Evolutionary conservation across 2,329 filamentous ascomycete genomes (phyloP), one percentile per base, ranked within the genome.

Genomic region (Colletotrichum sp.): DNA sequence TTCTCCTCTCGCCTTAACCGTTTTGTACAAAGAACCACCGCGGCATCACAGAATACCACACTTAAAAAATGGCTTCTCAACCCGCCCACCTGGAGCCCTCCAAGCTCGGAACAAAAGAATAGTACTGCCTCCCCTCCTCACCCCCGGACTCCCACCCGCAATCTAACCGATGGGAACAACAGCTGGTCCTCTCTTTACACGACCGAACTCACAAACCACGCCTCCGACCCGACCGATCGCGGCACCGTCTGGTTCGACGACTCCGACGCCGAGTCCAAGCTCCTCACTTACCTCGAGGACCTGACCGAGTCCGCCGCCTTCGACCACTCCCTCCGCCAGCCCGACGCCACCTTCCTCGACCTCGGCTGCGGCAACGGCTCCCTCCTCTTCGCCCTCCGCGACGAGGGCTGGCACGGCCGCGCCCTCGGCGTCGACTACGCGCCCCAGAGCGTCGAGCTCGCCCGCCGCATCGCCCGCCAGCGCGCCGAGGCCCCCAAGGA

Each of bases 181-280:
- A 96, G 94, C 86, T 96, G 94, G 94, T 93, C 96, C 84, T 87
- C 86, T 24, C 91, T 95, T 78, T 97, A 98, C 88, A 87, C 89
- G 1, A 89, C 88, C 79, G 94, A 97, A 84, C 88, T 95, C 69
- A 83, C 87, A 76, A 96, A 97, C 86, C 92, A 96, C 84, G 86
- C 91, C 70, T 84, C 90, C 77, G 92, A 98, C 86, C 92, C 95
- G 12, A 86, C 90, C 72, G 95, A 98, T 87, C 94, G 94, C 76
- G 96, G 96, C 79, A 98, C 96, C 34, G 93, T 97, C 80, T 99
- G 97, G 97, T 99, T 99, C 90, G 94, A 96, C 83, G 97, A 99
- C 86, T 95, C 95, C 36, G 92, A 94, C 81, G 97, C 97, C 77
- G 95, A 98, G 82, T 89, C 93, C 77, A 96, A 96, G 82, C 92